Percentiles rank a stretch among this genome's conserved stretches.
These are phyloP conservation scores for Aspergillus coremiiformis DNA, from an alignment of 495 filamentous ascomycete species.

Conservation along the genomic window DNA sequence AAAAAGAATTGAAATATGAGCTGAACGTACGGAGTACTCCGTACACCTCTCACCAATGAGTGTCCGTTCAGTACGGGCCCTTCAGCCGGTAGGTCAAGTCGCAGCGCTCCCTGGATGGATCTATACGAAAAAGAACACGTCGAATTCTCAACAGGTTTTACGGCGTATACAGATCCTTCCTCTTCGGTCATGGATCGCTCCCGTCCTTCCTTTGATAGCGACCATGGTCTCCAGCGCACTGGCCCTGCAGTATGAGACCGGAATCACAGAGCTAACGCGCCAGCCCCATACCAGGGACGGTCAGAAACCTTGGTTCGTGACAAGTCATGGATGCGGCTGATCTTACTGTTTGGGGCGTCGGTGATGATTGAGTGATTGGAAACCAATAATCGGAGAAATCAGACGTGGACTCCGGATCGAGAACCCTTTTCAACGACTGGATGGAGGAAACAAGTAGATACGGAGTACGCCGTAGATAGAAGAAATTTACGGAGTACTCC, in stretches of 20 bases:
- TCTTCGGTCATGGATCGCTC: background rate
- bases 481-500: no score
- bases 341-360: background rate
- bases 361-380: background rate
- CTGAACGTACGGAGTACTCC: background rate
- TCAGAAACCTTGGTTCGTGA: background rate
- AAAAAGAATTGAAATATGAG: background rate
- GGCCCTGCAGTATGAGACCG: background rate
- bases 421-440: background rate
- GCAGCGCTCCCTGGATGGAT: background rate
- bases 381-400: background rate
- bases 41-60: background rate
- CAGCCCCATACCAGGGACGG: background rate
- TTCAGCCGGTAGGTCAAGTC: background rate
- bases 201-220: background rate
- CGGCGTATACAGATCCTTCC: background rate
- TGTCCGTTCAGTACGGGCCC: no score
- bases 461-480: no score
- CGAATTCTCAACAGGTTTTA: background rate
- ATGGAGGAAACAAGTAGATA: no score
- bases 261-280: background rate
- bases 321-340: background rate
- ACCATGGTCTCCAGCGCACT: background rate
- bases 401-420: background rate
- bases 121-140: conserved; percentile 6